Evolutionary conservation across 179 eudicot genomes (phyloP), one percentile per base, ranked within the genome.

Genomic region (Silene noctiflora): DNA sequence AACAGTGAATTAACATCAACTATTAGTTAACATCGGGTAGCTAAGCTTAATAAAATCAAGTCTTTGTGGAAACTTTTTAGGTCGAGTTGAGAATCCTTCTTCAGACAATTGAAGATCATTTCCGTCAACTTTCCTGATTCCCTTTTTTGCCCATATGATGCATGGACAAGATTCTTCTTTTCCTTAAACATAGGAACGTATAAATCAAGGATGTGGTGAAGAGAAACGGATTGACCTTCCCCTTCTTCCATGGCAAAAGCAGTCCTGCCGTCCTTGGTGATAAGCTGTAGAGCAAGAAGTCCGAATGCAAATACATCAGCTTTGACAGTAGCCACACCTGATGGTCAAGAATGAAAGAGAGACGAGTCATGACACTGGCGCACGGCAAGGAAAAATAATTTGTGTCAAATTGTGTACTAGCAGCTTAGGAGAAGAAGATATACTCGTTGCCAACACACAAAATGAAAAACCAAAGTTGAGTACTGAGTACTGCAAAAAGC

Each of bases 261-360:
- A 12, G 79, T 82, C 74, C 84, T 78, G 14, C 71, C 25, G 42
- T 82, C 84, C 58, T 82, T 82, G 16, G 84, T 82, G 25, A 82
- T 75, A 68, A 82, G 82, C 48, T 82, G 84, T 72, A 82, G 66
- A 53, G 82, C 84, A 66, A 82, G 71, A 56, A 82, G 81, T 71
- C 84, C 84, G 8, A 82, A 78, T 14, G 84, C 82, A 72, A 70
- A 82, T n/a, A 78, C 69, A 51, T 82, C 84, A 4, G 69, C 76
- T 60, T 58, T 73, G 13, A 71, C 77, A 24, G 65, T 71, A 42
- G 79, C 76, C n/a, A 27, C 1, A 1, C 82, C 84, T 82, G 77
- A 64, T 63, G 11, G 56, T 78, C 51, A 71, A 63, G 58, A 21
- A 56, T 27, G 51, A 19, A 20, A 4, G 31, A 68, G 22, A 51